Base-by-base conservation (phyloP, 768 basidiomycete species). In the Terana coerulea region DNA sequence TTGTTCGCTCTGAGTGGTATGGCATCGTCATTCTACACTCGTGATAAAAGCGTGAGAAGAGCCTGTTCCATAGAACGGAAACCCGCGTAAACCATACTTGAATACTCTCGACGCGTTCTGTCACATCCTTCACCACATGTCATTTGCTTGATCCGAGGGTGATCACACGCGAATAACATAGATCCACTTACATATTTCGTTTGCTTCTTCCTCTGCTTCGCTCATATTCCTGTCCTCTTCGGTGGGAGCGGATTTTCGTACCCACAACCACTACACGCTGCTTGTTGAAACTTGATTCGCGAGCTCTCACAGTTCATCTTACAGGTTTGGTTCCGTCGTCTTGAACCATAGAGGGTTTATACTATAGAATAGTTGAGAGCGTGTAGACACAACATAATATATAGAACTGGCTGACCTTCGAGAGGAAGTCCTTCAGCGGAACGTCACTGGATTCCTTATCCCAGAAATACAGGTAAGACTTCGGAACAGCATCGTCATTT, bases 281-380 rank as follows among this genome's bases (percentile, higher is more conserved):
- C 24, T n/a, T 33, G 40, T 45, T 31, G 21, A 10, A 22, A 29
- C 30, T 26, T 26, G 46, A 24, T 54, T n/a, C 41, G 40, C 21
- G 29, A 21, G 29, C 45, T 19, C 15, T 15, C 19, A 42, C 31
- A 21, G 11, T 36, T 40, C 9, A n/a, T 15, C 80, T 62, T 51
- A 88, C 87, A 36, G 86, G 86, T 64, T 87, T 88, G 0, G 74
- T 83, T 3, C 86, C 87, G 52, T 88, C 84, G 61, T 89, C 79
- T 57, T 86, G 80, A 9, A 88, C 82, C 85, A 88, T 84, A 15
- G 86, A 88, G 1, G 88, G 87, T 47, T 75, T 84, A 56, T 80
- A 86, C 86, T 88, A 54, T n/a, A 33, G 9, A 17, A 47, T 40
- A 41, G 30, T 28, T 21, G 49, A 33, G 7, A 6, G 2, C 37